phyloP scores from a whole-genome alignment of 768 basidiomycete species.

The Lentinula detonsa region DNA sequence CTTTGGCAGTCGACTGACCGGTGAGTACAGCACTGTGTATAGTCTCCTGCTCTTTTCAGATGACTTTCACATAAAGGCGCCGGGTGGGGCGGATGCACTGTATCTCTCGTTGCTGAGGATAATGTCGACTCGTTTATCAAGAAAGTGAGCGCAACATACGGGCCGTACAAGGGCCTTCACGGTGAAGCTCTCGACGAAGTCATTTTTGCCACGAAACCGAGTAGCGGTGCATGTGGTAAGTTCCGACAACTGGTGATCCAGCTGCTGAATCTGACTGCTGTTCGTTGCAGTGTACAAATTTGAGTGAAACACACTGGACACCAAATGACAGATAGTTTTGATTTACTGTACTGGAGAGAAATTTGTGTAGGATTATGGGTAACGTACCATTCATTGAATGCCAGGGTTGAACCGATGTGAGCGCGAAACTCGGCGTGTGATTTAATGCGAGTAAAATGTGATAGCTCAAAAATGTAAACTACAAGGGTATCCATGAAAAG shows the following conservation, averaged over 20 bases:
- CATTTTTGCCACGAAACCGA: slow-evolving; percentile 81
- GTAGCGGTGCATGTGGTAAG: slow-evolving; percentile 77
- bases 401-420: too few relatives aligned
- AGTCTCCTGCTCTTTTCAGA: neutral
- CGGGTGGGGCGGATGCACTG: slow-evolving; percentile 89
- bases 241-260: slow-evolving; percentile 9
- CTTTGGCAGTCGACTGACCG: slow-evolving; percentile 79
- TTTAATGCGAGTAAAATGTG: too few relatives aligned
- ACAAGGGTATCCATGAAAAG: too few relatives aligned
- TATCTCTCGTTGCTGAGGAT: slow-evolving; percentile 68
- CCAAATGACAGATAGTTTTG: too few relatives aligned
- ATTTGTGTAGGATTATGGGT: too few relatives aligned
- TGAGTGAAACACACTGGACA: neutral
- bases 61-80: slow-evolving; percentile 44
- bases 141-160: slow-evolving; percentile 53
- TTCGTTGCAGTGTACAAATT: slow-evolving; percentile 9
- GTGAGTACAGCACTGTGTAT: slow-evolving; percentile 26
- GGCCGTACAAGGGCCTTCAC: slow-evolving; percentile 55
- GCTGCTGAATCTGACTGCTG: neutral
- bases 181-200: slow-evolving; percentile 55
- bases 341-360: too few relatives aligned
- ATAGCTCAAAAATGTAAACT: too few relatives aligned
- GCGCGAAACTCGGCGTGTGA: too few relatives aligned
- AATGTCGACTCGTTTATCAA: slow-evolving; percentile 59
- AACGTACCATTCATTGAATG: too few relatives aligned